These are phyloP conservation scores for Phalaenopsis hybrid DNA, from an alignment of 116 monocot species.

Conservation along the genomic window DNA sequence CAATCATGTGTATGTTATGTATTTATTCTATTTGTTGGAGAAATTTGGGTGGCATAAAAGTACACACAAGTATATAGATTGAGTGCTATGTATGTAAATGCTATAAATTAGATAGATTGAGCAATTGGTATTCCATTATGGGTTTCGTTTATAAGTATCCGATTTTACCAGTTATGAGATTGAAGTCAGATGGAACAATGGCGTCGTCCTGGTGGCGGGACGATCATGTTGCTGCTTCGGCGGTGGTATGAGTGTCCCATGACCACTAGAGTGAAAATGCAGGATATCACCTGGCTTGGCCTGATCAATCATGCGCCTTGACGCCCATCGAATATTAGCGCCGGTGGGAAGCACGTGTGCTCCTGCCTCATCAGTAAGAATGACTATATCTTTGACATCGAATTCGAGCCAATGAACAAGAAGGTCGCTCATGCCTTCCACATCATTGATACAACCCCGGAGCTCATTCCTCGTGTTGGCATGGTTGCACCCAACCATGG, in stretches of 20 bases:
- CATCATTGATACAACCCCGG: conserved; percentile 83
- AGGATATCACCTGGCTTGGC: conserved; percentile 59
- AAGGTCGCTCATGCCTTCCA: conserved; percentile 36
- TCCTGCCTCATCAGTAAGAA: conserved; percentile 53
- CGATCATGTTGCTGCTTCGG: conserved; percentile 13
- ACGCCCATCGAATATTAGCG: conserved; percentile 36
- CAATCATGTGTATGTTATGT: too few relatives aligned
- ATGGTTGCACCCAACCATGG: conserved; percentile 81
- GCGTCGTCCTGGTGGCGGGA: conserved; percentile 37
- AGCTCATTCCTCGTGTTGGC: conserved; percentile 48
- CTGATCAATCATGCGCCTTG: conserved; percentile 31
- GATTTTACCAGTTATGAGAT: conserved; percentile 55
- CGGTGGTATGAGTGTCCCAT: conserved; percentile 55
- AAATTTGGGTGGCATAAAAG: too few relatives aligned
- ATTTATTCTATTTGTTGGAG: too few relatives aligned
- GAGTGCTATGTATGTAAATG: too few relatives aligned
- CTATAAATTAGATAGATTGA: too few relatives aligned
- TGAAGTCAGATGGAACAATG: conserved; percentile 77
- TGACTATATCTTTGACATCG: conserved; percentile 23
- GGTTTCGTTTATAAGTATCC: too few relatives aligned
- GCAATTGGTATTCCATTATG: too few relatives aligned
- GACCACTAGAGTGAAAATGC: conserved; percentile 83
- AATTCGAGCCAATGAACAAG: conserved; percentile 53
- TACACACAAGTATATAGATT: too few relatives aligned
- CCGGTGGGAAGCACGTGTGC: conserved; percentile 44